Percentiles rank a stretch among this genome's conserved stretches.
Evolutionary conservation across 1,284 basidiomycete species (phyloP).

Genomic region (Ceratobasidium sp.): DNA sequence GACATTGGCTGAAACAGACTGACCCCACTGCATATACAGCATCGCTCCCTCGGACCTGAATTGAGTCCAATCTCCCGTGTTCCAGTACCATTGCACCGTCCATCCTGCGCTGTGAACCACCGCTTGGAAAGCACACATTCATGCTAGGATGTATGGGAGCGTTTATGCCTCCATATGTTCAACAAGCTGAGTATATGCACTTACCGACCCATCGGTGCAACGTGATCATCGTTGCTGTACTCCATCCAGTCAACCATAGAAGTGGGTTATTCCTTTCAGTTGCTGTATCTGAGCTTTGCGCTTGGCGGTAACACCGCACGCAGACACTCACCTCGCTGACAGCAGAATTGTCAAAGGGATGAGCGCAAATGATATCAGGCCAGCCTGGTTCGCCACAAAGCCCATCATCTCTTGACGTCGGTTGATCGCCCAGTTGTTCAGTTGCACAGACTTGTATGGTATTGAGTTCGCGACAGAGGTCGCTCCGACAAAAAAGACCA

Average conservation of each 20-base stretch:
- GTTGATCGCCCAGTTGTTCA: constrained; percentile 31
- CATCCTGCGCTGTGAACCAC: constrained; percentile 32
- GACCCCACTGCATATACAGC: constrained; percentile 44
- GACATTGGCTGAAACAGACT: neutral
- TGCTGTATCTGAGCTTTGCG: neutral
- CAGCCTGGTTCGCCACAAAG: constrained; percentile 32
- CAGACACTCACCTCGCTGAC: constrained; percentile 2
- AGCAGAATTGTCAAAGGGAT: constrained; percentile 33
- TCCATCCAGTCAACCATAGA: constrained; percentile 31
- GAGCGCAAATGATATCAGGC: constrained; percentile 30
- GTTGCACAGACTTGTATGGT: constrained; percentile 35
- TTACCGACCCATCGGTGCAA: constrained; percentile 40
- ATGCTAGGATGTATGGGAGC: neutral
- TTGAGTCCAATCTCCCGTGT: constrained; percentile 6
- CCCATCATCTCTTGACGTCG: constrained; percentile 34
- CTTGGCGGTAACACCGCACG: neutral
- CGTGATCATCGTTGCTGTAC: constrained; percentile 14
- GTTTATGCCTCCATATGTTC: neutral
- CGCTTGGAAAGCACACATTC: constrained; percentile 37
- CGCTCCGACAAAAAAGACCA: constrained; percentile 20
- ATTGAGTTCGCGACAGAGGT: constrained; percentile 21
- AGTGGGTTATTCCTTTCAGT: constrained; percentile 28
- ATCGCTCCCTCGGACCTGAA: constrained; percentile 23
- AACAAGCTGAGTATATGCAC: constrained; percentile 1
- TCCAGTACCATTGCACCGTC: constrained; percentile 43